Base-by-base conservation (phyloP, 2,329 filamentous ascomycete genomes). In the Alternaria sp. region DNA sequence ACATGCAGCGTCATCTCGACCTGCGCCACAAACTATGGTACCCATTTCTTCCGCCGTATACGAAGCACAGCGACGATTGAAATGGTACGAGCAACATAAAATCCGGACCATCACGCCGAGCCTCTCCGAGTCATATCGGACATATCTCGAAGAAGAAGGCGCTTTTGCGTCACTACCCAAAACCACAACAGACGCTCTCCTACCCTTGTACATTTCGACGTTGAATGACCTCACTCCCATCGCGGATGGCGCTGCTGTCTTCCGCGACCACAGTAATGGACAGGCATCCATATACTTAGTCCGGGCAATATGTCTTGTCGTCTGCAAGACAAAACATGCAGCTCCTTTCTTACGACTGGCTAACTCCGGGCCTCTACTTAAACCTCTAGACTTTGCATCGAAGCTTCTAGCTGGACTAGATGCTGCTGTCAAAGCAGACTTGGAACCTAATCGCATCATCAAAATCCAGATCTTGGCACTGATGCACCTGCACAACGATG, bases 1-100 rank as follows among this genome's bases (percentile, higher is more conserved):
- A 21, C 37, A 59, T 25, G 9, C 20, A 4, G 5, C 8, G 21
- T 20, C 41, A 33, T 46, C 41, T 1, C 57, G 20, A 20, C 49
- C 41, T 54, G n/a, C n/a, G 12, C 49, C 26, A 26, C 26, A 45
- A 23, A 41, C 25, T 20, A 25, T 23, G 8, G 5, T 9, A n/a
- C 26, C 12, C 15, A 55, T 12, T 10, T 12, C 41, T 14, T 55
- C 49, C 23, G 26, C 23, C 9, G 11, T 28, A 45, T 41, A 30
- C 49, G 57, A 60, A 46, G 41, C 49, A 41, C 28, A 25, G 6
- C 57, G 57, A 9, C 50, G 57, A 15, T 15, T 60, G 28, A 44
- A 20, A 26, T 60, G 57, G 57, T 60, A 60, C 28, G 46, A 60
- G 12, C 41, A 60, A 37, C 57, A 60, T n/a, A 60, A 60, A 5